These are phyloP conservation scores for Amphicarpaea edgeworthii DNA, from an alignment of 306 rosid genomes.

Conservation along the genomic window DNA sequence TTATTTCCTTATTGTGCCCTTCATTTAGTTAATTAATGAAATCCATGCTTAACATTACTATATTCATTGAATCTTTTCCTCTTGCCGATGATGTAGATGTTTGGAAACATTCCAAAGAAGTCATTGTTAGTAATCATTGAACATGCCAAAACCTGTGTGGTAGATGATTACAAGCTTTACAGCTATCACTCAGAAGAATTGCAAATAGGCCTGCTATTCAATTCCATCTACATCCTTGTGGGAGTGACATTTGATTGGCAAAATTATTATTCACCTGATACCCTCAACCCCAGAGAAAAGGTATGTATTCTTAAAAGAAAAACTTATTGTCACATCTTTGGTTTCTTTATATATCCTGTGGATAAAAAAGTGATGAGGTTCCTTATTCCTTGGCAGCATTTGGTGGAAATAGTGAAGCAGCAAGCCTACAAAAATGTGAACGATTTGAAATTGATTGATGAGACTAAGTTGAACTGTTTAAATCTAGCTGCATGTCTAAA, in stretches of 20 bases:
- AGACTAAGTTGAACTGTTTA: constrained; percentile 25
- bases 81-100: constrained; percentile 57
- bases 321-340: background rate
- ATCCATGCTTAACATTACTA: background rate
- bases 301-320: constrained; percentile 36
- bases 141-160: constrained; percentile 60
- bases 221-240: constrained; percentile 58
- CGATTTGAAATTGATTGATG: constrained; percentile 42
- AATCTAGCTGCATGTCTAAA: constrained; percentile 37
- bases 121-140: constrained; percentile 54
- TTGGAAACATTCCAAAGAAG: constrained; percentile 48
- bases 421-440: constrained; percentile 49
- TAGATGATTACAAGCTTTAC: constrained; percentile 50
- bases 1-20: background rate
- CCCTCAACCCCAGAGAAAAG: constrained; percentile 38
- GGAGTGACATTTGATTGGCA: constrained; percentile 51
- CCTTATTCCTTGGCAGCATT: constrained; percentile 47
- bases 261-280: constrained; percentile 39
- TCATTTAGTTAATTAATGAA: constrained; percentile 7
- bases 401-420: constrained; percentile 52
- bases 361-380: constrained; percentile 6
- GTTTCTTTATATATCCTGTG: constrained; percentile 11
- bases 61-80: constrained; percentile 24
- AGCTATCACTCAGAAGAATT: constrained; percentile 33
- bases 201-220: constrained; percentile 47